Percentiles rank a stretch among this genome's conserved stretches.
Conservation (phyloP, 2,329 filamentous ascomycete genomes). For the Alternaria sp. region DNA sequence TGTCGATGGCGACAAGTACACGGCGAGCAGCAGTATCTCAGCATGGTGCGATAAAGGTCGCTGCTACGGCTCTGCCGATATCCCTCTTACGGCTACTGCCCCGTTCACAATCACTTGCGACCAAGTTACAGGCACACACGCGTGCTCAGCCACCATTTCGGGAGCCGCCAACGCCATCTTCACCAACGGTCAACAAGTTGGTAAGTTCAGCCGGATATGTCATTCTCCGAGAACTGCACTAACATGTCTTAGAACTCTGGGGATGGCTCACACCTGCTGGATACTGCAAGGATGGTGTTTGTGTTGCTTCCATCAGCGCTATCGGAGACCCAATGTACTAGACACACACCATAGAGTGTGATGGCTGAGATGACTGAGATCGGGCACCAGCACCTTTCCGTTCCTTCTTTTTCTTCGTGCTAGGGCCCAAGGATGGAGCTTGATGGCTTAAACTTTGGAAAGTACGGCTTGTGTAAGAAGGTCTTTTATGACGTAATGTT, state of each 20-base stretch:
- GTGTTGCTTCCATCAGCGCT: conserved; percentile 9
- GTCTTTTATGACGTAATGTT: background rate
- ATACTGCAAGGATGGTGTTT: conserved; percentile 13
- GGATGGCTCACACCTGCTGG: conserved; percentile 14
- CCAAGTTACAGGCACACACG: background rate
- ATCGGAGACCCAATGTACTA: conserved; percentile 16
- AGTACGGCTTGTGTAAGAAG: background rate
- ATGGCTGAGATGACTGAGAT: conserved; percentile 1
- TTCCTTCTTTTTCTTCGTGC: background rate
- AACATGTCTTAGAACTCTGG: conserved; percentile 6
- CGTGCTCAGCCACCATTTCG: conserved; percentile 12
- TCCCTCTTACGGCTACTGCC: conserved; percentile 11
- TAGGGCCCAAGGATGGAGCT: background rate
- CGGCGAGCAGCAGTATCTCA: background rate
- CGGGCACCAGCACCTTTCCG: background rate
- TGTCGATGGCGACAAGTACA: conserved; percentile 14
- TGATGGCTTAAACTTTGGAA: background rate
- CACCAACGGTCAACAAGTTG: conserved; percentile 9
- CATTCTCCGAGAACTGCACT: background rate
- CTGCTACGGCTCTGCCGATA: conserved; percentile 9
- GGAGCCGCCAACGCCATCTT: conserved; percentile 10
- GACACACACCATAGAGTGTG: background rate
- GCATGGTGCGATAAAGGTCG: conserved; percentile 12
- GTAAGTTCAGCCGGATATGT: background rate
- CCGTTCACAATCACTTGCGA: conserved; percentile 15